Conservation (phyloP, 2,329 filamentous ascomycete species). For the Botryotinia calthae region DNA sequence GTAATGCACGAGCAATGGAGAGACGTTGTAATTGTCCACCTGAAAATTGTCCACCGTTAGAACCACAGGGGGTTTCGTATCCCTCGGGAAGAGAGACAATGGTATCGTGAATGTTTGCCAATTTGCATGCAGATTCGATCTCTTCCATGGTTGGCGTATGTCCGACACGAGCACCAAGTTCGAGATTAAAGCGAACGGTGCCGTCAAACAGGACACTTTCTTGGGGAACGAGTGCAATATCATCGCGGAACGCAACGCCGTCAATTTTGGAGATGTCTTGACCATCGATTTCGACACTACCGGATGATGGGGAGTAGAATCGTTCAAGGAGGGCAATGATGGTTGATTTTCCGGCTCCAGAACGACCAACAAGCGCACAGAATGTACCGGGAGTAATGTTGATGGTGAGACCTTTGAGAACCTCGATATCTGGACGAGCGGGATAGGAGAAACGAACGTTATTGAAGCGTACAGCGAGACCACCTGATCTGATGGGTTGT, state of each 20-base stretch:
- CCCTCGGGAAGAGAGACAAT: conserved; percentile 61
- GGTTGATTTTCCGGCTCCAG: conserved; percentile 65
- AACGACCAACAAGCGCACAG: conserved; percentile 62
- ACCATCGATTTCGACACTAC: conserved; percentile 52
- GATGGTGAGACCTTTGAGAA: conserved; percentile 56
- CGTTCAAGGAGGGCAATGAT: conserved; percentile 56
- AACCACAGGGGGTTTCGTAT: conserved; percentile 63
- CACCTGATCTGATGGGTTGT: not conserved
- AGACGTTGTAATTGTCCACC: conserved; percentile 78
- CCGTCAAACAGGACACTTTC: conserved; percentile 57
- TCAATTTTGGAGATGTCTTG: conserved; percentile 57
- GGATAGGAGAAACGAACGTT: conserved; percentile 65
- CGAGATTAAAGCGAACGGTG: conserved; percentile 54
- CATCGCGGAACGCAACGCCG: conserved; percentile 48
- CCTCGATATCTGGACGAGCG: conserved; percentile 55
- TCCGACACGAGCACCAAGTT: conserved; percentile 53
- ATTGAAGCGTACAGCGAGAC: conserved; percentile 44
- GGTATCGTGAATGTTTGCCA: conserved; percentile 67
- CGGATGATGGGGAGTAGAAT: conserved; percentile 52
- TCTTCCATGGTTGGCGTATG: conserved; percentile 56
- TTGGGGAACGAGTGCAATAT: conserved; percentile 56
- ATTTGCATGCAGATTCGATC: conserved; percentile 60
- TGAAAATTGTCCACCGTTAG: conserved; percentile 69
- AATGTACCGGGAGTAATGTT: conserved; percentile 58
- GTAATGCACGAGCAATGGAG: conserved; percentile 72